These are phyloP conservation scores for Aspergillus awamori DNA, from an alignment of 2,329 filamentous ascomycete species.

Conservation along the genomic window DNA sequence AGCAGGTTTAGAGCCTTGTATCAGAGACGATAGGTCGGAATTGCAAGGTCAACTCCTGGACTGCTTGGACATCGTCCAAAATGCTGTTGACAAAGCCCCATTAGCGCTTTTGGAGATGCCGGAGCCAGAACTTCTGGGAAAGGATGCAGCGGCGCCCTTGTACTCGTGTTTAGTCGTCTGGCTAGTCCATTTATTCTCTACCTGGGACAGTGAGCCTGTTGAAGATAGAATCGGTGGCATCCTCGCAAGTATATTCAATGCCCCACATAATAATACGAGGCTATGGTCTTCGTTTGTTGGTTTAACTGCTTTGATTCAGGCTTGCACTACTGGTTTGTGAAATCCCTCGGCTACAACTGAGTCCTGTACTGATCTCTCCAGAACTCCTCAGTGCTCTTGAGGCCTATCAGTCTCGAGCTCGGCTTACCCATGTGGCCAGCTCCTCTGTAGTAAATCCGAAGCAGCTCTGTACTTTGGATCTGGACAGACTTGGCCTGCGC, in stretches of 20 bases:
- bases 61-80: constrained; percentile 75
- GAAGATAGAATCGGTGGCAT: constrained; percentile 42
- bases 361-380: constrained; percentile 32
- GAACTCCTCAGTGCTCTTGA: constrained; percentile 52
- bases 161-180: constrained; percentile 59
- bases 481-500: constrained; percentile 37
- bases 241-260: constrained; percentile 36
- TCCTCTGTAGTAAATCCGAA: constrained; percentile 31
- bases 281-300: constrained; percentile 33
- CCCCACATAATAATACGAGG: constrained; percentile 38
- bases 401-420: constrained; percentile 21
- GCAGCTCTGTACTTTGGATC: constrained; percentile 31
- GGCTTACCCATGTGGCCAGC: constrained; percentile 12
- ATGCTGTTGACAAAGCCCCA: constrained; percentile 74
- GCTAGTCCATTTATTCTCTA: constrained; percentile 52
- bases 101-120: constrained; percentile 66
- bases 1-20: constrained; percentile 67
- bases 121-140: constrained; percentile 61
- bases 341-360: constrained; percentile 1
- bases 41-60: constrained; percentile 54
- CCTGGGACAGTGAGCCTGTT: constrained; percentile 45
- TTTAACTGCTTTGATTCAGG: constrained; percentile 37
- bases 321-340: constrained; percentile 43
- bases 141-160: constrained; percentile 51
- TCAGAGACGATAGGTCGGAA: constrained; percentile 65